Percentiles rank a stretch among this genome's conserved stretches.
These are phyloP conservation scores for Thermochaetoides thermophila DNA, from an alignment of 495 filamentous ascomycete genomes.

Conservation along the genomic window DNA sequence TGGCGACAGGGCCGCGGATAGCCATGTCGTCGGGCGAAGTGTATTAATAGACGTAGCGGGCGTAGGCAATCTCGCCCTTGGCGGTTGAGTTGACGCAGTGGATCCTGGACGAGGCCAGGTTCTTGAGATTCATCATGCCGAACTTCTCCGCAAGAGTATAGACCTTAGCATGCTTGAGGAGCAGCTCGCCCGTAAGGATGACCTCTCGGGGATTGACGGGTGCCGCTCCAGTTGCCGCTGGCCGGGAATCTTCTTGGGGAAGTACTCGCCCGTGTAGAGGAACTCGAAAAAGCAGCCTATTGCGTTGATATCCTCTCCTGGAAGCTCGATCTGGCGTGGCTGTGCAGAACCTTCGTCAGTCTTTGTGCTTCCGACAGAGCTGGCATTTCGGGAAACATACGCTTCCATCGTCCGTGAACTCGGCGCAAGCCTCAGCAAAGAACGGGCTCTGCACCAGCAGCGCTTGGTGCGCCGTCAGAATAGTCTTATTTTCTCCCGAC, in stretches of 20 bases:
- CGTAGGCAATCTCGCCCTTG: slow-evolving; percentile 77
- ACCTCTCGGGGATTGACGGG: slow-evolving; percentile 39
- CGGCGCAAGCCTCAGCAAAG: slow-evolving; percentile 46
- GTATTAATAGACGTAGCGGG: slow-evolving; percentile 75
- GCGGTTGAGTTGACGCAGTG: slow-evolving; percentile 75
- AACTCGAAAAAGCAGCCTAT: slow-evolving; percentile 82
- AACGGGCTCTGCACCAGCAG: slow-evolving; percentile 60
- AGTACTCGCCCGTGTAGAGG: slow-evolving; percentile 86
- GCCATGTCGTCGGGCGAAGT: slow-evolving; percentile 51
- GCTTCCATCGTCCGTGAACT: slow-evolving; percentile 39
- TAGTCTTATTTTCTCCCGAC: slow-evolving; percentile 38
- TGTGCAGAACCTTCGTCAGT: slow-evolving; percentile 7
- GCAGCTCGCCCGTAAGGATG: slow-evolving; percentile 58
- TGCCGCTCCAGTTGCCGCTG: slow-evolving; percentile 41
- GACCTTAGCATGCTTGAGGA: slow-evolving; percentile 73
- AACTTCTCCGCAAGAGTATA: slow-evolving; percentile 83
- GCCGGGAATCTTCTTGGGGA: slow-evolving; percentile 47
- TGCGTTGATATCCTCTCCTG: slow-evolving; percentile 59
- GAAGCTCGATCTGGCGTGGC: slow-evolving; percentile 53
- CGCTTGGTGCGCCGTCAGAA: slow-evolving; percentile 65
- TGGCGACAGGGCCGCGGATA: slow-evolving; percentile 72
- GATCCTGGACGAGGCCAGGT: slow-evolving; percentile 73
- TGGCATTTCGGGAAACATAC: slow-evolving; percentile 24
- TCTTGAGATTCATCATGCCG: slow-evolving; percentile 54
- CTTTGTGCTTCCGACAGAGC: neutral